phyloP scores from a whole-genome alignment of 2,329 filamentous ascomycete species.

The Cercospora berteroae region DNA sequence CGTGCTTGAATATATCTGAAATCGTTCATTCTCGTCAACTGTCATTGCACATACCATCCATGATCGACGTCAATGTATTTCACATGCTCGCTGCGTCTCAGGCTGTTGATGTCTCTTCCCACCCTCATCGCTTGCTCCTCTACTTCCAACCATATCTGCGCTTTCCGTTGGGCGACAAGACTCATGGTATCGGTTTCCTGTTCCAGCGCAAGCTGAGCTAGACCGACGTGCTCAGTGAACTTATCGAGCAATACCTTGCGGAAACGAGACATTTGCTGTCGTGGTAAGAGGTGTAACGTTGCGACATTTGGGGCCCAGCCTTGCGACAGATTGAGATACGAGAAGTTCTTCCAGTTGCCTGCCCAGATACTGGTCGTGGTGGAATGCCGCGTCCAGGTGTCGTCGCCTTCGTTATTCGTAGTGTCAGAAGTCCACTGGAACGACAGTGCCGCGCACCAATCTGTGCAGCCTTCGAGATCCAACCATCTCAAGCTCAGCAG shows the following conservation, averaged over 20 bases:
- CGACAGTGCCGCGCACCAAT: conserved; percentile 55
- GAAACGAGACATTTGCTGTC: conserved; percentile 19
- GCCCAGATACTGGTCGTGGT: conserved; percentile 40
- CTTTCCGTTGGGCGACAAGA: conserved; percentile 7
- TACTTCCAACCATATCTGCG: conserved; percentile 40
- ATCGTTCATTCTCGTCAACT: not conserved
- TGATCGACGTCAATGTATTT: conserved; percentile 22
- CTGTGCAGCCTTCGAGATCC: conserved; percentile 59
- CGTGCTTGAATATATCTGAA: not conserved
- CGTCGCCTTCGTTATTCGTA: conserved; percentile 2
- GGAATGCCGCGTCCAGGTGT: conserved; percentile 20
- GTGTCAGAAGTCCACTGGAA: not conserved
- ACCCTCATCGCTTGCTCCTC: conserved; percentile 40
- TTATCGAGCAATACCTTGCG: conserved; percentile 16
- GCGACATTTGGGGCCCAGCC: conserved; percentile 43
- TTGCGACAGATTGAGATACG: conserved; percentile 44
- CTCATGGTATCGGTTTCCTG: not conserved
- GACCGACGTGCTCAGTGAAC: not conserved
- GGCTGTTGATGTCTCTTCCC: conserved; percentile 34
- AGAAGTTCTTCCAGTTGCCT: conserved; percentile 46
- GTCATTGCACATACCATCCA: conserved; percentile 16
- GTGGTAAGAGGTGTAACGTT: conserved; percentile 35
- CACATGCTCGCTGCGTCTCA: conserved; percentile 23
- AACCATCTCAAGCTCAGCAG: conserved; percentile 62
- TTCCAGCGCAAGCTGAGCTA: not conserved